Conservation (phyloP, 768 basidiomycete genomes). For the Auricularia sp. region DNA sequence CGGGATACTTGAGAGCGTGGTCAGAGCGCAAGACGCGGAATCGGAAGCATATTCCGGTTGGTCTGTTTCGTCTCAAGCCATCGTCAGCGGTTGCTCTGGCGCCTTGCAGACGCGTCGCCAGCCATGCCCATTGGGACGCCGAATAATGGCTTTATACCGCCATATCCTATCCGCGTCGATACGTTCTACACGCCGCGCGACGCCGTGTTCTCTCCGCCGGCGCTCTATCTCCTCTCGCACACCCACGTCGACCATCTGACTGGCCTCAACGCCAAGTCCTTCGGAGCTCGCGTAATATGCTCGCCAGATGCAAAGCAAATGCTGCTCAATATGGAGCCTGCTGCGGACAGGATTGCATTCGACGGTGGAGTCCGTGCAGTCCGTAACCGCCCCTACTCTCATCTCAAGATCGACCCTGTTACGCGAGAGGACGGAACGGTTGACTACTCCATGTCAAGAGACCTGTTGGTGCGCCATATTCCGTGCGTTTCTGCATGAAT, state of each 20-base stretch:
- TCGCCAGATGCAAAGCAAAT: constrained; percentile 80
- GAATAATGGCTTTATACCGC: constrained; percentile 62
- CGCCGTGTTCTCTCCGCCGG: constrained; percentile 20
- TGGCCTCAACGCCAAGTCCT: constrained; percentile 67
- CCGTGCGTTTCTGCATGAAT: neutral
- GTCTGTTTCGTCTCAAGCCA: too few relatives aligned
- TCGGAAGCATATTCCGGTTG: too few relatives aligned
- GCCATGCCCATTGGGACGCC: constrained; percentile 70
- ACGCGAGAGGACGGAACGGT: constrained; percentile 36
- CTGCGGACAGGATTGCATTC: constrained; percentile 49
- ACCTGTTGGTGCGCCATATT: constrained; percentile 47
- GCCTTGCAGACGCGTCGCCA: neutral
- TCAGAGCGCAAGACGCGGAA: too few relatives aligned
- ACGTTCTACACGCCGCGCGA: constrained; percentile 50
- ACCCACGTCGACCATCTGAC: constrained; percentile 82
- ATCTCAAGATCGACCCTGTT: constrained; percentile 51
- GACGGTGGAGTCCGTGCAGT: constrained; percentile 42
- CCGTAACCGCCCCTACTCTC: constrained; percentile 50
- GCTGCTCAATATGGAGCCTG: constrained; percentile 69
- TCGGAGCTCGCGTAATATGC: constrained; percentile 64
- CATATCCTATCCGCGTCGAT: constrained; percentile 83
- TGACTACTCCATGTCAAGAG: constrained; percentile 46
- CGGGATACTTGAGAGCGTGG: too few relatives aligned
- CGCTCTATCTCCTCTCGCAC: constrained; percentile 74
- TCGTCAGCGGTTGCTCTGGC: too few relatives aligned